Evolutionary conservation across 306 rosid genomes (phyloP), one percentile per base, ranked within the genome.

Genomic region (Sindora glabra): DNA sequence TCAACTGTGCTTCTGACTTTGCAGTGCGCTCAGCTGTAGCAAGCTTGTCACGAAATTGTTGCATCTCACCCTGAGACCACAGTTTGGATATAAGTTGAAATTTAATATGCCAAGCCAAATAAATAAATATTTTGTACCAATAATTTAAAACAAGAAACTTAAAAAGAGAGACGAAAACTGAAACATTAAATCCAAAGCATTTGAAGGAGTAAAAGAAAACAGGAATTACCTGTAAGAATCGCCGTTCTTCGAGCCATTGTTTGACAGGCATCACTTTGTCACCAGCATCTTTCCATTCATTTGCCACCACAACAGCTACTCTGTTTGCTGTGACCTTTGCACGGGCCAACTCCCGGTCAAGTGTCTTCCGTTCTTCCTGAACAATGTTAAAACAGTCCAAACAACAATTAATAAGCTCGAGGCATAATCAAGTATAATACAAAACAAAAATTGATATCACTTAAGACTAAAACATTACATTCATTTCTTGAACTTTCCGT

Each of bases 231-330:
- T 86, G 97, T 75, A 94, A 77, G 79, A 84, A 84, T 69, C 97
- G 71, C 37, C 99, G 84, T 64, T 94, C 99, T 77, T 94, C 99
- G 58, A 94, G 97, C 99, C 99, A 94, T 72, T 86, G 99, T 78
- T 82, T 94, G 62, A 94, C 99, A 68, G 99, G 99, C 99, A 94
- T 94, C 74, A 94, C 99, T 80, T 94, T 94, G 73, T 94, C 99
- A 33, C 86, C 89, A 19, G 99, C 68, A 72, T 94, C 99, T 72
- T 94, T 94, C 99, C 99, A 94, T 72, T 94, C 99, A 77, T 94
- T 94, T 62, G 99, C 99, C 52, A 89, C 99, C 48, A 89, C 99
- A 21, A 74, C 82, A 45, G 99, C 99, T 56, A 94, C 99, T 74
- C 99, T 86, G 78, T 94, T 94, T 55, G 99, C 99, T 39, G 99